Conservation (phyloP, 1,284 basidiomycete species). For the Pseudozyma thailandica region DNA sequence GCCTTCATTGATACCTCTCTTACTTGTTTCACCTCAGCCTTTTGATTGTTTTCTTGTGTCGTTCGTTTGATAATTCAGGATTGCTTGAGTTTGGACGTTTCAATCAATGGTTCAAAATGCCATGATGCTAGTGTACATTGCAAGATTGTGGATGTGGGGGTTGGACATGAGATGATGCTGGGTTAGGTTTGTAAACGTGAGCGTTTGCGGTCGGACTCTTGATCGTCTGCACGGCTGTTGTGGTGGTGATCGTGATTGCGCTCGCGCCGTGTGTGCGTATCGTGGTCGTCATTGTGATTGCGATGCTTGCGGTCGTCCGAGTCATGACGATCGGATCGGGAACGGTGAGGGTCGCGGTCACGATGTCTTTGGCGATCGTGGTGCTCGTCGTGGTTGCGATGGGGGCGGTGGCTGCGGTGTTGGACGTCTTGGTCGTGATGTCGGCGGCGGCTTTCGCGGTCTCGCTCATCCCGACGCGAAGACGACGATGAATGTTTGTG, state of each 20-base stretch:
- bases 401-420: slow-evolving; percentile 7
- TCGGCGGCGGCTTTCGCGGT: neutral
- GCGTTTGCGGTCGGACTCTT: slow-evolving; percentile 23
- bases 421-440: slow-evolving; percentile 9
- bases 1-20: slow-evolving; percentile 20
- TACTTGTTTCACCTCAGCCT: neutral
- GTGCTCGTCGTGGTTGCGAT: neutral
- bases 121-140: neutral
- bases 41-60: neutral
- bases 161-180: neutral
- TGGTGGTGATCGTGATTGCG: neutral
- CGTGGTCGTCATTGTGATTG: neutral
- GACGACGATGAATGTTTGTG: slow-evolving; percentile 2
- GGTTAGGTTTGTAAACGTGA: slow-evolving; percentile 14
- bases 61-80: neutral
- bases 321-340: slow-evolving; percentile 11
- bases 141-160: neutral
- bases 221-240: neutral
- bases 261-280: slow-evolving; percentile 7
- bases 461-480: slow-evolving; percentile 2
- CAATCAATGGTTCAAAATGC: no score
- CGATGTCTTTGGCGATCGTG: slow-evolving; percentile 6
- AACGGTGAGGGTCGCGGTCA: slow-evolving; percentile 10
- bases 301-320: slow-evolving; percentile 7
- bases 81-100: neutral